A percentile compares a stretch with the other conserved stretches of the same genome.
Conservation (phyloP, 768 basidiomycete species). For the Heimioporus sp. region DNA sequence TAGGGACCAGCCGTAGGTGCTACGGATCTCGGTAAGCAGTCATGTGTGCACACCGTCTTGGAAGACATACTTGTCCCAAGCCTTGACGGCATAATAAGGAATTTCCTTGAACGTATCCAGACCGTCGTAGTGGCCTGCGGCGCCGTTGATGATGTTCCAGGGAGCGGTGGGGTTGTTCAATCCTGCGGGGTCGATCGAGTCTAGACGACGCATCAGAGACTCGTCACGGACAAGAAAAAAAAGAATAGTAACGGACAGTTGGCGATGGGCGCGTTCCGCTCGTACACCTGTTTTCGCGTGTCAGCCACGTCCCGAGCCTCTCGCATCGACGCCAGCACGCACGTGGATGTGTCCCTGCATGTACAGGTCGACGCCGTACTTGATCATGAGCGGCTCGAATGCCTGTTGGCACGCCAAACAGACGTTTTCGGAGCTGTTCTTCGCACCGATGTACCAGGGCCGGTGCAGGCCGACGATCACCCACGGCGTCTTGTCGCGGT, state of each 20-base stretch:
- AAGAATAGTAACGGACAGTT: constrained; percentile 14
- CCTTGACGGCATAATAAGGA: constrained; percentile 8
- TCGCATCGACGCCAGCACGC: not conserved
- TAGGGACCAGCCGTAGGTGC: constrained; percentile 28
- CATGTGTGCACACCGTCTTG: too few relatives aligned
- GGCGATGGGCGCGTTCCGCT: constrained; percentile 27
- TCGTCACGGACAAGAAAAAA: too few relatives aligned
- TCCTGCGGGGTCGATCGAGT: constrained; percentile 18
- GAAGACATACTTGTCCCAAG: constrained; percentile 12
- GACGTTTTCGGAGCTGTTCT: constrained; percentile 3
- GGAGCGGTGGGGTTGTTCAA: constrained; percentile 24
- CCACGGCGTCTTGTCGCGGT: constrained; percentile 27
- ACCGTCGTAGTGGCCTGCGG: constrained; percentile 27
- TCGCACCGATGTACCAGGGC: constrained; percentile 22
- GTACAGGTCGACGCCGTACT: constrained; percentile 29
- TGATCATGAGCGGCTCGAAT: constrained; percentile 30
- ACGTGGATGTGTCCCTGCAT: constrained; percentile 30
- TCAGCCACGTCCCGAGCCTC: too few relatives aligned
- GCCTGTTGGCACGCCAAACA: constrained; percentile 24
- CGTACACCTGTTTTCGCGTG: constrained; percentile 14
- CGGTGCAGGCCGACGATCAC: constrained; percentile 27
- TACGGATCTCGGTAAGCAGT: not conserved
- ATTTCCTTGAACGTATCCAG: constrained; percentile 9
- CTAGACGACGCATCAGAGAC: constrained; percentile 1
- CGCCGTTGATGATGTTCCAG: constrained; percentile 30